These are phyloP conservation scores for Amaranthus cruentus DNA, from an alignment of 148 eudicot species.

Conservation along the genomic window DNA sequence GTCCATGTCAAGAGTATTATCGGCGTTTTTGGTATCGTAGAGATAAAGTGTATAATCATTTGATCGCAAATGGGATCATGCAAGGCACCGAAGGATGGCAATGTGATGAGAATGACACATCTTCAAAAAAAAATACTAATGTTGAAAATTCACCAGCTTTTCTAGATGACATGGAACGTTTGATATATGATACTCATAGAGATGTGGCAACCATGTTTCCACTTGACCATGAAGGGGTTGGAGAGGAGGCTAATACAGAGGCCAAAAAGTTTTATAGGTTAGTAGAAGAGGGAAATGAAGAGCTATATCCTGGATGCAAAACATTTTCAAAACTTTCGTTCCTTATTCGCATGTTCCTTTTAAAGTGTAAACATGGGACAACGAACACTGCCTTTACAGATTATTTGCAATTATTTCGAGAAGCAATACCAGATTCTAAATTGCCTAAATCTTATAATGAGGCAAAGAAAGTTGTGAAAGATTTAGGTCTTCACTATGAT, in stretches of 20 bases:
- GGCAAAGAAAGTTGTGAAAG: not conserved
- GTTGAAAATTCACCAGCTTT: not conserved
- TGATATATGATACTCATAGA: not conserved
- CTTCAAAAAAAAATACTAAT: not conserved
- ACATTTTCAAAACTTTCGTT: not conserved
- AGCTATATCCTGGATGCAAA: slow-evolving; percentile 1
- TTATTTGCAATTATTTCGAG: not conserved
- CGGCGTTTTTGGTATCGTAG: not conserved
- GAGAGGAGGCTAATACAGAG: not conserved
- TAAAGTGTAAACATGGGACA: not conserved
- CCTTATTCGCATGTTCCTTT: not conserved
- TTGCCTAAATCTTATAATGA: not conserved
- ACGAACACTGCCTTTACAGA: not conserved
- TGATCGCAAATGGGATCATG: not conserved
- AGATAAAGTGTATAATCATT: not conserved
- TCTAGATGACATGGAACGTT: not conserved
- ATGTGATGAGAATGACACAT: not conserved
- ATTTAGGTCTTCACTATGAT: slow-evolving; percentile 7
- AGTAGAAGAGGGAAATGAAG: slow-evolving; percentile 1
- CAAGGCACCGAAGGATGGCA: not conserved
- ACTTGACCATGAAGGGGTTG: not conserved
- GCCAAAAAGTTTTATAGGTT: slow-evolving; percentile 1
- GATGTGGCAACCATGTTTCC: not conserved
- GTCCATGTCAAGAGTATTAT: not conserved
- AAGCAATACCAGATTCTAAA: not conserved